Percentiles rank a stretch among this genome's conserved stretches.
Evolutionary conservation across 306 rosid genomes (phyloP).

Genomic region (Prunus mira): DNA sequence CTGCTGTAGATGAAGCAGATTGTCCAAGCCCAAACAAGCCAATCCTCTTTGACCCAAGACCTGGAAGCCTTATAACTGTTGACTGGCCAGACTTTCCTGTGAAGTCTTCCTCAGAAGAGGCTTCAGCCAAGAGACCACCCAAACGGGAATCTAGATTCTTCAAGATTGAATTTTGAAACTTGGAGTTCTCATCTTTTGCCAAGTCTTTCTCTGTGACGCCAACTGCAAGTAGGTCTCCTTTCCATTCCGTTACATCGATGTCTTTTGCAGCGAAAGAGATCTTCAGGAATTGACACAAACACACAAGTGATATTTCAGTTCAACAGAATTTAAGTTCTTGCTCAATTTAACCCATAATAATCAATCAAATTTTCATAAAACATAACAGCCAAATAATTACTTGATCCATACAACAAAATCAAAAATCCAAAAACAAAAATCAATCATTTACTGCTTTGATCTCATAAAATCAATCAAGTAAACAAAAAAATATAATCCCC

Average conservation of each 20-base stretch:
- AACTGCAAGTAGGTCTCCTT: conserved; percentile 87
- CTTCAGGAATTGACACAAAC: conserved; percentile 53
- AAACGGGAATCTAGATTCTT: conserved; percentile 69
- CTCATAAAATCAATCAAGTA: background rate
- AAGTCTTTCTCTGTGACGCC: conserved; percentile 88
- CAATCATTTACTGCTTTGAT: background rate
- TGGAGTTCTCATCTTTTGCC: conserved; percentile 56
- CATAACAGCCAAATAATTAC: background rate
- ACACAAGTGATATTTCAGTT: conserved; percentile 31
- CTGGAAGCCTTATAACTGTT: conserved; percentile 63
- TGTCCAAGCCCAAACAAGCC: conserved; percentile 91
- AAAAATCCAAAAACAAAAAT: background rate
- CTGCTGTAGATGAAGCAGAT: conserved; percentile 48
- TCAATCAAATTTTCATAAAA: background rate
- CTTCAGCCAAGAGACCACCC: conserved; percentile 90
- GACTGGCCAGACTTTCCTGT: conserved; percentile 87
- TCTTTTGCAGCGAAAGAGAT: conserved; percentile 68
- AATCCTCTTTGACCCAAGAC: conserved; percentile 81
- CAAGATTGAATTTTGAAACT: conserved; percentile 67
- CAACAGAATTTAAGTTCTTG: background rate
- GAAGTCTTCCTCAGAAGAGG: conserved; percentile 90
- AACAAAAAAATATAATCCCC: background rate
- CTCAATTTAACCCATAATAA: background rate
- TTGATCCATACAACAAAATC: background rate
- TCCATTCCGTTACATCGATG: conserved; percentile 75